A percentile compares a stretch with the other conserved stretches of the same genome.
Conservation (phyloP, 78 protist species). For the Paulinella micropora region DNA sequence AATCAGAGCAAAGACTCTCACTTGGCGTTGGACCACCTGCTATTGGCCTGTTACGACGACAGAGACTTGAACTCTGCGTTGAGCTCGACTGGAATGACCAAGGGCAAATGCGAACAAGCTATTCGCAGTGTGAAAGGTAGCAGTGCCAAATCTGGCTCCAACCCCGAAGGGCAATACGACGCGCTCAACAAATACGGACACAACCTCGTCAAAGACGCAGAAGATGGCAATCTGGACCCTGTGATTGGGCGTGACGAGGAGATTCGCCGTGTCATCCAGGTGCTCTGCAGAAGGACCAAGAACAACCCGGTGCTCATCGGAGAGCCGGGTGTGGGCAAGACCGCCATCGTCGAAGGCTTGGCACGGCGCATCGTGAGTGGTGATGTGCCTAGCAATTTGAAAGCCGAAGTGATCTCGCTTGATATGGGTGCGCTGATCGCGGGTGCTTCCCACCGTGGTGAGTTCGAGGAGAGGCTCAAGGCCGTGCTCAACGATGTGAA, state of each 20-base stretch:
- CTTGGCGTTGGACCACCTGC: too few species aligned
- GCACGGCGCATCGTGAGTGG: slow-evolving; percentile 90
- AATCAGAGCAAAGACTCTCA: too few species aligned
- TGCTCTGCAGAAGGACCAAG: slow-evolving; percentile 72
- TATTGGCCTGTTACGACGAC: too few species aligned
- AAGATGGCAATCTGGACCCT: slow-evolving; percentile 86
- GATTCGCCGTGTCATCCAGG: slow-evolving; percentile 71
- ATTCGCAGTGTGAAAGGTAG: too few species aligned
- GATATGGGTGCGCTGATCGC: slow-evolving; percentile 95
- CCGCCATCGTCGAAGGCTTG: slow-evolving; percentile 92
- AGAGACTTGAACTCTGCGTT: too few species aligned
- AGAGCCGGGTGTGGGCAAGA: slow-evolving; percentile 83
- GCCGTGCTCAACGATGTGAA: slow-evolving; percentile 79
- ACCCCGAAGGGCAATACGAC: slow-evolving; percentile 23
- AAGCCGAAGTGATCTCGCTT: slow-evolving; percentile 56
- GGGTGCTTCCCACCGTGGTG: slow-evolving; percentile 94
- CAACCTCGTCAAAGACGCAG: slow-evolving; percentile 64
- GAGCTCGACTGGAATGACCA: too few species aligned
- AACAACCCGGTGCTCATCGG: slow-evolving; percentile 95
- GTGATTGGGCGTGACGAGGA: slow-evolving; percentile 95
- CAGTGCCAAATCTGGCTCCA: too few species aligned
- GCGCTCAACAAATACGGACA: slow-evolving; percentile 61
- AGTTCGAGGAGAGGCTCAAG: slow-evolving; percentile 95
- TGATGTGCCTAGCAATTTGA: slow-evolving; percentile 81
- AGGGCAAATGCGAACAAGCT: too few species aligned